Evolutionary conservation across 1,284 basidiomycete species (phyloP), one percentile per base, ranked within the genome.

Genomic region (Fomitiporia mediterranea): DNA sequence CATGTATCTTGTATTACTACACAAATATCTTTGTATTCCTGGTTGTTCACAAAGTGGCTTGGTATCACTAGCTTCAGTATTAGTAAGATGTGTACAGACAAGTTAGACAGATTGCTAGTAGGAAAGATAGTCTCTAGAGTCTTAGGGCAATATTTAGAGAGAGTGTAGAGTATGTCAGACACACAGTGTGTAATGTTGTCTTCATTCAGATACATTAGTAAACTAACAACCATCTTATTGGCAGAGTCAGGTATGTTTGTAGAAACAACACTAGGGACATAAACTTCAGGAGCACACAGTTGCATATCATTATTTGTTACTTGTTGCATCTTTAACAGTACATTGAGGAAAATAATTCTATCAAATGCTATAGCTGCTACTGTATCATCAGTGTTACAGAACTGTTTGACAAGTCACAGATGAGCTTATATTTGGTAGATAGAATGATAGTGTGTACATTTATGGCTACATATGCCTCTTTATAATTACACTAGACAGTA

Each of bases 21-120:
- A 61, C 92, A 84, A 56, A 99, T 85, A 64, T 99, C 96, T 17
- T 82, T 82, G 68, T 97, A 99, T 67, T 99, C 96, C 60, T 86
- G 77, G 69, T 98, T 95, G 67, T 95, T 88, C 25, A 81, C 72
- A 54, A 99, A 81, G 68, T 99, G 97, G 56, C 98, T 96, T 2
- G 91, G 73, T 0, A 91, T 92, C 61, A 99, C 94, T 97, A 99
- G 99, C 80, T 99, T 99, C 67, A 99, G 78, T 87, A 99, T 91
- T 67, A 98, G 86, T 68, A 99, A 81, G 68, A 96, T 94, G 42
- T 90, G 84, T 13, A 86, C 84, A 43, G 86, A 79, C 9, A 71
- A 72, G 30, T 72, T 72, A 44, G 77, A 78, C 51, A 76, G 74
- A 62, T 87, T 82, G 56, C 84, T 84, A 6, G 88, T 87, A 56